A percentile compares a stretch with the other conserved stretches of the same genome.
Evolutionary conservation across 108 stramenopile species (phyloP).

Genomic region (Fragilaria crotonensis): DNA sequence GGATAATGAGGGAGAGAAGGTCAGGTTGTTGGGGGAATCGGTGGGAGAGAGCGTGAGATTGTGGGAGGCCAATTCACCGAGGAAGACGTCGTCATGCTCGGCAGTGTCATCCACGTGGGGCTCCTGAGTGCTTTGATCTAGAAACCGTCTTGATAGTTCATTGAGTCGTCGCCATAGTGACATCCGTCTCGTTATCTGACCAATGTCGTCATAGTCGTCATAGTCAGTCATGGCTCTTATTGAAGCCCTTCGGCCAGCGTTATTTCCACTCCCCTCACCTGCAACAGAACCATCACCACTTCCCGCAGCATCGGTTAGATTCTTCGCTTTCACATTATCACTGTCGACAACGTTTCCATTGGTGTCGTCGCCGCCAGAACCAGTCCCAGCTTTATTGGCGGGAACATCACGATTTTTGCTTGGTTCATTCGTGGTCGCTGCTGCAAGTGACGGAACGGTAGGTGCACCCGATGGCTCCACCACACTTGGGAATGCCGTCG

Average conservation of each 20-base stretch:
- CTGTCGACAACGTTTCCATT: background rate
- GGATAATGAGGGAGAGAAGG: background rate
- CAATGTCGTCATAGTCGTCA: background rate
- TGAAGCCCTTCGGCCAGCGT: background rate
- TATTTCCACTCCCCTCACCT: background rate
- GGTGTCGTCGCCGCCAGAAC: background rate
- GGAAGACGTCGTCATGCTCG: too few relatives aligned
- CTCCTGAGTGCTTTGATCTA: too few relatives aligned
- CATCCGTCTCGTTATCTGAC: background rate
- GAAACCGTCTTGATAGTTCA: too few relatives aligned
- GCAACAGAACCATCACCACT: background rate
- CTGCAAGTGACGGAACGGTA: too few relatives aligned
- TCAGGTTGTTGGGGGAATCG: background rate
- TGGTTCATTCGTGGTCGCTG: background rate
- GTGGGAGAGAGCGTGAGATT: too few relatives aligned
- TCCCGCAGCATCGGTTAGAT: background rate
- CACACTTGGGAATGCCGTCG: too few relatives aligned
- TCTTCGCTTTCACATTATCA: background rate
- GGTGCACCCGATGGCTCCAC: too few relatives aligned
- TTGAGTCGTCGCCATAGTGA: too few relatives aligned
- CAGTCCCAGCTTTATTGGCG: background rate
- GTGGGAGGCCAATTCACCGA: too few relatives aligned
- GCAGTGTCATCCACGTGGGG: too few relatives aligned
- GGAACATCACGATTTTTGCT: background rate
- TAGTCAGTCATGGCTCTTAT: background rate